A percentile compares a stretch with the other conserved stretches of the same genome.
Conservation (phyloP, 306 rosid genomes). For the Trifolium subterraneum region DNA sequence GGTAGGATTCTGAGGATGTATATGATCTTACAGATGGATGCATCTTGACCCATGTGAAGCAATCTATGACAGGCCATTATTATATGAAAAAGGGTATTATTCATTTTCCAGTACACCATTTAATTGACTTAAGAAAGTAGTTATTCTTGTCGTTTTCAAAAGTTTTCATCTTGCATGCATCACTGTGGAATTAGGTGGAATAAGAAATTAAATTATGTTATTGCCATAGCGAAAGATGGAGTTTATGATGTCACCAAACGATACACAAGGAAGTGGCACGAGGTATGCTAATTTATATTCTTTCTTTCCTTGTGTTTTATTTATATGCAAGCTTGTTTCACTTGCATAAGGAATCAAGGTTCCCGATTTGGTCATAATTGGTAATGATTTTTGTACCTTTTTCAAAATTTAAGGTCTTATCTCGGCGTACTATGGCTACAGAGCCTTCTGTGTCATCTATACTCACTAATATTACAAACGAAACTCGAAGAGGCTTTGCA, state of each 20-base stretch:
- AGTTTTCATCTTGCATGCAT: constrained; percentile 31
- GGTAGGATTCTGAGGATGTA: constrained; percentile 39
- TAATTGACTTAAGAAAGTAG: constrained; percentile 31
- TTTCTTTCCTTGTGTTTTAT: constrained; percentile 1
- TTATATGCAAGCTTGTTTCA: constrained; percentile 6
- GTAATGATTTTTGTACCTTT: constrained; percentile 14
- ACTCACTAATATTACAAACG: constrained; percentile 61
- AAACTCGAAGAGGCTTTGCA: constrained; percentile 63
- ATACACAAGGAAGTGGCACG: constrained; percentile 92
- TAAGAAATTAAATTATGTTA: constrained; percentile 73
- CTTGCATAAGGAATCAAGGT: constrained; percentile 4
- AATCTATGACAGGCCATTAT: constrained; percentile 80
- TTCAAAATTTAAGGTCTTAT: constrained; percentile 64
- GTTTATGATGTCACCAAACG: constrained; percentile 87
- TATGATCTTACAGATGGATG: constrained; percentile 79
- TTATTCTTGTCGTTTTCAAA: constrained; percentile 23
- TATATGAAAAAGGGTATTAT: constrained; percentile 91
- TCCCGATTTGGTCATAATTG: constrained; percentile 28
- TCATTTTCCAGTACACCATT: constrained; percentile 30
- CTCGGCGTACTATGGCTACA: constrained; percentile 62
- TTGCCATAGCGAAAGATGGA: constrained; percentile 84
- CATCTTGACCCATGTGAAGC: constrained; percentile 97
- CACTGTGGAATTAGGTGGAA: constrained; percentile 69
- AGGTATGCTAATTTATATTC: constrained; percentile 55
- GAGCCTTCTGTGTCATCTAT: constrained; percentile 67